phyloP scores from a whole-genome alignment of 2,329 filamentous ascomycete genomes.

The Botrytis squamosa region DNA sequence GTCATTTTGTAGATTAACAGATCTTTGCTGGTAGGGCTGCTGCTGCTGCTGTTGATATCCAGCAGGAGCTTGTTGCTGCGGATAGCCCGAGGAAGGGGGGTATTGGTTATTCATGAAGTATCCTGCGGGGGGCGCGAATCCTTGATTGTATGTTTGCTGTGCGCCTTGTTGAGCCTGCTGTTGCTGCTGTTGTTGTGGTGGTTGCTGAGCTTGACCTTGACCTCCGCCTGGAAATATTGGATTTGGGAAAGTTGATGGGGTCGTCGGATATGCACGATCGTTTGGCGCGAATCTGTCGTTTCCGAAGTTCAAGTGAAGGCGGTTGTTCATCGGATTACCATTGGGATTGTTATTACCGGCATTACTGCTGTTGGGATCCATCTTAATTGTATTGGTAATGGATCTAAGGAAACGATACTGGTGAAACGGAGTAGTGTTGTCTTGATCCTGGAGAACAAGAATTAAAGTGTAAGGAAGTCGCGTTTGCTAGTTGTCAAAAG shows the following conservation, averaged over 20 bases:
- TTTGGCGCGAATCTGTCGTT: constrained; percentile 58
- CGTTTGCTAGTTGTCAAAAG: background rate
- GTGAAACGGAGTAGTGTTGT: constrained; percentile 9
- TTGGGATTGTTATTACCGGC: constrained; percentile 20
- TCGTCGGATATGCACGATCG: constrained; percentile 78
- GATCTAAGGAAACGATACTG: constrained; percentile 4
- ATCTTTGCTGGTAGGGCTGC: constrained; percentile 47
- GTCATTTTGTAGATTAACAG: constrained; percentile 67
- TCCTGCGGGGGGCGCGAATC: constrained; percentile 46
- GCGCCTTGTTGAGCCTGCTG: constrained; percentile 41
- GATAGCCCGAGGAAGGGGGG: constrained; percentile 42
- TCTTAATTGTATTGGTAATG: constrained; percentile 11
- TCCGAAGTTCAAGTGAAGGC: constrained; percentile 38
- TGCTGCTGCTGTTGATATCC: constrained; percentile 48
- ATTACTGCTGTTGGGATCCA: constrained; percentile 23
- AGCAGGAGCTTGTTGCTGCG: constrained; percentile 52
- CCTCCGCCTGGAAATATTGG: constrained; percentile 55
- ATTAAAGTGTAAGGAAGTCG: constrained; percentile 7
- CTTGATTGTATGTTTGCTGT: constrained; percentile 45
- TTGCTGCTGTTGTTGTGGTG: constrained; percentile 41
- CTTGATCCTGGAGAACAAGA: constrained; percentile 13
- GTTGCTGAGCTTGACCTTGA: constrained; percentile 38
- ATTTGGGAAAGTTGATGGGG: constrained; percentile 94
- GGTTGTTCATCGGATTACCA: constrained; percentile 31
- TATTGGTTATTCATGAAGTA: constrained; percentile 62